Evolutionary conservation across 805 yeast species (phyloP).

Genomic region (Grigorovia humatica): DNA sequence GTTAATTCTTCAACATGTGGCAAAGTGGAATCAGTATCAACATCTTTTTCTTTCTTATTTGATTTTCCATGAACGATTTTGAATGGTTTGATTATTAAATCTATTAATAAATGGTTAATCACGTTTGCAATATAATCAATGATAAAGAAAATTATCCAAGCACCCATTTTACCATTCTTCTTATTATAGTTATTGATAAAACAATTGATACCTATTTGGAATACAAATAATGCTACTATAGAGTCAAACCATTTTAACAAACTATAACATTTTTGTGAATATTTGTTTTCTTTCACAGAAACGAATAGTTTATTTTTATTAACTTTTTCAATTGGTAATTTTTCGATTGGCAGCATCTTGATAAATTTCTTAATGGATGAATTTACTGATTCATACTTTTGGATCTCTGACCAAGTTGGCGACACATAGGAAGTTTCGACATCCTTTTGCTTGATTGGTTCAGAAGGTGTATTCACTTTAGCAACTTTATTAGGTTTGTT

Average conservation of each 20-base stretch:
- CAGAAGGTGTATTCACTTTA: neutral
- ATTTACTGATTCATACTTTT: neutral
- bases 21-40: constrained; percentile 4
- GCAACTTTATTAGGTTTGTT: neutral
- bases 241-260: constrained; percentile 11
- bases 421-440: neutral
- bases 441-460: neutral
- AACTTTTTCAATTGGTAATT: neutral
- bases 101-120: constrained; percentile 20
- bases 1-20: constrained; percentile 24
- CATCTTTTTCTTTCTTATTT: neutral
- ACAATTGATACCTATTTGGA: constrained; percentile 25
- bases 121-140: constrained; percentile 26
- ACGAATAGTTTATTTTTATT: neutral
- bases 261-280: neutral
- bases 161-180: constrained; percentile 16
- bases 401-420: neutral
- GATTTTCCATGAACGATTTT: constrained; percentile 3
- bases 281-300: neutral
- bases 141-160: constrained; percentile 22
- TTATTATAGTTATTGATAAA: constrained; percentile 5
- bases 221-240: constrained; percentile 17
- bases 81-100: constrained; percentile 23
- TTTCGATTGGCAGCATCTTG: neutral
- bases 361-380: neutral